Percentiles rank a stretch among this genome's conserved stretches.
These are phyloP conservation scores for Euphorbia lathyris DNA, from an alignment of 345 rosid genomes.

Conservation along the genomic window DNA sequence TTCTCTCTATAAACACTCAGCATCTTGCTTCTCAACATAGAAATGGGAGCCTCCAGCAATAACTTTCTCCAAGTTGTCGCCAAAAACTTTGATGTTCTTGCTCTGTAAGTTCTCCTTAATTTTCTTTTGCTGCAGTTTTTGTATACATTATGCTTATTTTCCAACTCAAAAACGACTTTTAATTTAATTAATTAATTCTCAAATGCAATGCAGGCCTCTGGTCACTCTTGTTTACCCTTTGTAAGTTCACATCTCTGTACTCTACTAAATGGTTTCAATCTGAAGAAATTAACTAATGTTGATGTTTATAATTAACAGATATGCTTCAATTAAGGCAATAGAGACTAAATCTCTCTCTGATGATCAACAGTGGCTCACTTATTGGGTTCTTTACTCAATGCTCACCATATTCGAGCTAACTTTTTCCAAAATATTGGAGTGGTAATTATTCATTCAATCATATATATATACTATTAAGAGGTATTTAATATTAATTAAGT, in stretches of 20 bases:
- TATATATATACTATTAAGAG: background rate
- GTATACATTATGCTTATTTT: background rate
- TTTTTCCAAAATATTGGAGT: constrained; percentile 52
- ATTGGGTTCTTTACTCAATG: constrained; percentile 85
- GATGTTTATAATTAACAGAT: constrained; percentile 29
- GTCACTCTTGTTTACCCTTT: constrained; percentile 32
- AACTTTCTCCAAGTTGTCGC: constrained; percentile 30
- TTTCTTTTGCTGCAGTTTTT: background rate
- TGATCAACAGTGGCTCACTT: constrained; percentile 81
- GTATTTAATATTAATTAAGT: background rate
- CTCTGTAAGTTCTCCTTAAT: constrained; percentile 15
- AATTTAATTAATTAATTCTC: background rate
- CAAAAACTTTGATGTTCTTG: constrained; percentile 32
- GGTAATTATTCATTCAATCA: constrained; percentile 24
- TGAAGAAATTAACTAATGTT: background rate
- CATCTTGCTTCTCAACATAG: no score
- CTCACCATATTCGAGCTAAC: constrained; percentile 75
- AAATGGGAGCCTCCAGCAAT: constrained; percentile 20
- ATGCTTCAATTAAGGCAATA: constrained; percentile 71
- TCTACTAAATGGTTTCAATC: background rate
- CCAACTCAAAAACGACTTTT: no score
- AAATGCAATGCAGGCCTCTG: constrained; percentile 27
- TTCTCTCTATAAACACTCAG: background rate
- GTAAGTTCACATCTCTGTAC: constrained; percentile 15
- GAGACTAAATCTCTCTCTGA: constrained; percentile 58